phyloP scores from a whole-genome alignment of 805 yeast genomes.

The Candida ovalis region DNA sequence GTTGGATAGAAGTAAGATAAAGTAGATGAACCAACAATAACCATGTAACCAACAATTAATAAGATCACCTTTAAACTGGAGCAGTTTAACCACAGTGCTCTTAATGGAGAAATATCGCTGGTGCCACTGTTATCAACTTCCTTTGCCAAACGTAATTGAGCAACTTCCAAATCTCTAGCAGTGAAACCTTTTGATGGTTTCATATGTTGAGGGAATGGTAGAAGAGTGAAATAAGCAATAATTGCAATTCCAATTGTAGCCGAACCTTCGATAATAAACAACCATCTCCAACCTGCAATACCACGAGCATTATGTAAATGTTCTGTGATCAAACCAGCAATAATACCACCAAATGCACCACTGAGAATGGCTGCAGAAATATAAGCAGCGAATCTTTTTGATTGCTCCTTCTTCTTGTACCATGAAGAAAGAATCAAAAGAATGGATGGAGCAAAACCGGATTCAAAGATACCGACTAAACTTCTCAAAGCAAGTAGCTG shows the following conservation, averaged over 20 bases:
- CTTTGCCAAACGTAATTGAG: constrained; percentile 3
- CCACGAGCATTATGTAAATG: constrained; percentile 43
- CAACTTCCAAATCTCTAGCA: constrained; percentile 9
- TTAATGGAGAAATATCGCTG: constrained; percentile 8
- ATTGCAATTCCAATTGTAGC: constrained; percentile 35
- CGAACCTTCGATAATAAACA: constrained; percentile 47
- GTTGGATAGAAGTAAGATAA: constrained; percentile 56
- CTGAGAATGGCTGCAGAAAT: constrained; percentile 41
- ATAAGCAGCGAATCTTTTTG: constrained; percentile 10
- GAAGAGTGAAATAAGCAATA: constrained; percentile 9
- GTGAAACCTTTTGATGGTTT: constrained; percentile 11
- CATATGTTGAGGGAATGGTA: constrained; percentile 21
- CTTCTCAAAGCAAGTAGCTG: constrained; percentile 30
- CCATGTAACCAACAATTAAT: constrained; percentile 46
- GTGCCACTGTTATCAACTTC: constrained; percentile 8
- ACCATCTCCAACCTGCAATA: constrained; percentile 48
- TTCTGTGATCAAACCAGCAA: constrained; percentile 43
- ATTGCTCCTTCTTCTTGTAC: constrained; percentile 36
- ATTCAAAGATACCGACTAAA: constrained; percentile 39
- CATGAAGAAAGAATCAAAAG: constrained; percentile 35
- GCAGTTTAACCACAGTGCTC: constrained; percentile 9
- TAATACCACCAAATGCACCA: constrained; percentile 30
- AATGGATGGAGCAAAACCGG: constrained; percentile 42
- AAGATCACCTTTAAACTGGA: constrained; percentile 6
- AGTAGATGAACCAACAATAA: constrained; percentile 39